Percentiles rank a stretch among this genome's conserved stretches.
phyloP scores from a whole-genome alignment of 2,329 filamentous ascomycete species.

The Mariannaea sp. region DNA sequence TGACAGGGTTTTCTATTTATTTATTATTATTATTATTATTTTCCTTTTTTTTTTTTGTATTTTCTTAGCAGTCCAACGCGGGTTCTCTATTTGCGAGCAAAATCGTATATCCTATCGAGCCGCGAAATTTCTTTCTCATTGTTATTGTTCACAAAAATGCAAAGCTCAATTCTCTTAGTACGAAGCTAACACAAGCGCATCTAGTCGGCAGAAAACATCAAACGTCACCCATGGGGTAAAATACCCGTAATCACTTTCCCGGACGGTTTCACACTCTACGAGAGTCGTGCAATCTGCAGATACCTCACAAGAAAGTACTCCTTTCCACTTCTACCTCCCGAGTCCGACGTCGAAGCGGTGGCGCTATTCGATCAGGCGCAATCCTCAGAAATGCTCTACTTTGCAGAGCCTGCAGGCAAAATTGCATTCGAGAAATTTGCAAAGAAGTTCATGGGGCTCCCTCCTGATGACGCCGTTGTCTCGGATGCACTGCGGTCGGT shows the following conservation, averaged over 20 bases:
- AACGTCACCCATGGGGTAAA: conserved; percentile 50
- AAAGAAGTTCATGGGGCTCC: conserved; percentile 50
- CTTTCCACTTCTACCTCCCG: conserved; percentile 48
- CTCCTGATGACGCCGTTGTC: conserved; percentile 48
- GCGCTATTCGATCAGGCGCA: conserved; percentile 52
- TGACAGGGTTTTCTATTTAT: too few relatives aligned
- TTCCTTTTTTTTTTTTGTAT: too few relatives aligned
- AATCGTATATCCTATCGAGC: too few relatives aligned
- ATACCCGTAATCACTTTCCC: conserved; percentile 46
- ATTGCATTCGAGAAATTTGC: conserved; percentile 52
- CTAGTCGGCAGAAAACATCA: conserved; percentile 44
- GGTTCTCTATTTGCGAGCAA: not conserved
- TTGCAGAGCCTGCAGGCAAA: conserved; percentile 48
- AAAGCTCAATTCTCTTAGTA: too few relatives aligned
- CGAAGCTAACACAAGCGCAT: conserved; percentile 34
- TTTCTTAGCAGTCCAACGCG: conserved; percentile 1
- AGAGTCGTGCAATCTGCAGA: conserved; percentile 54
- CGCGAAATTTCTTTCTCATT: too few relatives aligned
- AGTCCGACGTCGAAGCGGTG: conserved; percentile 45
- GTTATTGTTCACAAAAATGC: too few relatives aligned
- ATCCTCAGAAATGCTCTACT: conserved; percentile 49
- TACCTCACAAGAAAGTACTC: conserved; percentile 52
- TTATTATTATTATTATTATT: too few relatives aligned
- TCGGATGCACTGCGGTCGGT: conserved; percentile 44
- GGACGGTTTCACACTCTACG: conserved; percentile 50